A percentile compares a stretch with the other conserved stretches of the same genome.
Conservation (phyloP, 129 eudicot genomes). For the Lactuca saligna region DNA sequence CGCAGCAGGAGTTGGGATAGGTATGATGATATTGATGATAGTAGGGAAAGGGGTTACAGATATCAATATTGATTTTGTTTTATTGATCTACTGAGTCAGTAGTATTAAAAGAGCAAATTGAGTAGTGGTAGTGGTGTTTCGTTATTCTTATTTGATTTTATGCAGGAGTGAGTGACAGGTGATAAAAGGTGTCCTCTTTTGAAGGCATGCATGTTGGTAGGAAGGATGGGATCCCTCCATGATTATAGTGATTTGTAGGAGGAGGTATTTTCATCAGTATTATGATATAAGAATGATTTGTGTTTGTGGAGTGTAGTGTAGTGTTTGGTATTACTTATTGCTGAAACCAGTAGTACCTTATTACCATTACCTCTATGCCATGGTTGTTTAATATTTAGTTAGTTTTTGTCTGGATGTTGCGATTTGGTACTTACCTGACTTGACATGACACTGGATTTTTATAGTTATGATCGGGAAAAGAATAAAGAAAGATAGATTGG, state of each 20-base stretch:
- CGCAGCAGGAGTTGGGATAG: too few relatives aligned
- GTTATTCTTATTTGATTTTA: conserved; percentile 18
- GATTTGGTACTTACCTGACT: conserved; percentile 29
- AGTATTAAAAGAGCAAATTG: too few relatives aligned
- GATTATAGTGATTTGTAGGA: conserved; percentile 15
- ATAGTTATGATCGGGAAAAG: conserved; percentile 49
- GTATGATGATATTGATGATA: background rate
- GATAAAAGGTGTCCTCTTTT: background rate
- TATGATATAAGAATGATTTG: conserved; percentile 17
- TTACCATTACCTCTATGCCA: too few relatives aligned
- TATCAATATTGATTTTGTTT: conserved; percentile 9
- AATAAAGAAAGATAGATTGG: conserved; percentile 32
- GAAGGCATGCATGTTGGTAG: background rate
- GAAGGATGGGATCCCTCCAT: conserved; percentile 35
- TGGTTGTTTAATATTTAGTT: background rate
- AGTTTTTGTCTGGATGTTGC: background rate
- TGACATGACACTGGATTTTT: conserved; percentile 36
- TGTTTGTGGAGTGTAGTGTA: conserved; percentile 3
- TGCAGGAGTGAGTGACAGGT: conserved; percentile 37
- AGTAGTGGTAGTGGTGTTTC: too few relatives aligned
- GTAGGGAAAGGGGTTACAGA: conserved; percentile 54
- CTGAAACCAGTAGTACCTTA: background rate
- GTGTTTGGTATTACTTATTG: conserved; percentile 1
- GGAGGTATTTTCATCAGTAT: conserved; percentile 7
- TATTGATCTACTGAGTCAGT: too few relatives aligned